These are phyloP conservation scores for Penicillium paneum DNA, from an alignment of 2,329 filamentous ascomycete species.

Conservation along the genomic window DNA sequence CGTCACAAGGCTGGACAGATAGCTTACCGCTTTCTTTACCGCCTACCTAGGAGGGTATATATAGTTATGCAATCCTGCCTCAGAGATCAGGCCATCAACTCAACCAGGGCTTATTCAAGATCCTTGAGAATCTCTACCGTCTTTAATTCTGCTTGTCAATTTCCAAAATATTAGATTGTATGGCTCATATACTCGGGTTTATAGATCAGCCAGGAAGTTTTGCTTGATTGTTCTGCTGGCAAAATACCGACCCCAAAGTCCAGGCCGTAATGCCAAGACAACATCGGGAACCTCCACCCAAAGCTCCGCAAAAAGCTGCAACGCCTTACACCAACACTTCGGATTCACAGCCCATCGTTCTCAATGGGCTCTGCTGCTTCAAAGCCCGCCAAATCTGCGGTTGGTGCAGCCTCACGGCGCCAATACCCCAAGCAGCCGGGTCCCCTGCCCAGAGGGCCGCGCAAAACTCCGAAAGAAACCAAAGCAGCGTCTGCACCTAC, in stretches of 20 bases:
- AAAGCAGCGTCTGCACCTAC: conserved; percentile 38
- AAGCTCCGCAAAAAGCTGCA: conserved; percentile 19
- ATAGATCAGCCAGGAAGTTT: too few species aligned
- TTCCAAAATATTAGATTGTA: neutral
- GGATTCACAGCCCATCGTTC: neutral
- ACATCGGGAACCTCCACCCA: conserved; percentile 21
- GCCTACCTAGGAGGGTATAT: neutral
- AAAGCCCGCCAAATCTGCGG: conserved; percentile 52
- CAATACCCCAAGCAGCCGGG: conserved; percentile 55
- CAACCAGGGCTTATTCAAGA: neutral
- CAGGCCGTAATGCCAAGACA: conserved; percentile 17
- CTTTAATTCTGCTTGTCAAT: too few species aligned
- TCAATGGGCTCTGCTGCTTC: conserved; percentile 59
- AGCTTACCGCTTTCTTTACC: neutral
- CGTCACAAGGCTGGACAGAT: conserved; percentile 18
- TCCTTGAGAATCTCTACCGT: neutral
- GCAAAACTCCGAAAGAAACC: conserved; percentile 21
- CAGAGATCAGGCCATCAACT: neutral
- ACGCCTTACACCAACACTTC: neutral
- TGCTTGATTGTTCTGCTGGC: neutral
- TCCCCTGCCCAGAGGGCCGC: conserved; percentile 28
- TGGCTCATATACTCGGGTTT: neutral
- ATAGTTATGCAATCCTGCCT: neutral
- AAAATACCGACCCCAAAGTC: neutral
- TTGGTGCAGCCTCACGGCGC: conserved; percentile 49